phyloP scores from a whole-genome alignment of 352 stramenopile genomes.

The Phytophthora niederhauseri region DNA sequence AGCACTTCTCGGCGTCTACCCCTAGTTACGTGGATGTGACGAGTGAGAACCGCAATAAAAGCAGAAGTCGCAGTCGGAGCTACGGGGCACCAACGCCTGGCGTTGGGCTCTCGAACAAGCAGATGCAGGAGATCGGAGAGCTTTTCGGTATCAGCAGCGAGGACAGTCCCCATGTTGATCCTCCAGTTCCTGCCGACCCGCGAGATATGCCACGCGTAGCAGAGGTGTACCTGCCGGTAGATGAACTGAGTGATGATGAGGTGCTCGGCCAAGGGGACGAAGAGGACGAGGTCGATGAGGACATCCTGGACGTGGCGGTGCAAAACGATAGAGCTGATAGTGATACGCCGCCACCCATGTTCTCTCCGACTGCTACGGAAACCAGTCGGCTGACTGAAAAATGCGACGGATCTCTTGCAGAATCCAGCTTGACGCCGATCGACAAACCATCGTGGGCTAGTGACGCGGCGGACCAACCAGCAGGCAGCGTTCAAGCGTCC shows the following conservation, averaged over 20 bases:
- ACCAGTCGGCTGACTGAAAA: conserved; percentile 8
- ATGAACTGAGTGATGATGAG: conserved; percentile 38
- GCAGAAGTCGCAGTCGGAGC: conserved; percentile 31
- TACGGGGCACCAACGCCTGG: conserved; percentile 21
- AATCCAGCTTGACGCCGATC: conserved; percentile 17
- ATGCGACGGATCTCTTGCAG: conserved; percentile 7
- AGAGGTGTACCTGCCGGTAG: conserved; percentile 38
- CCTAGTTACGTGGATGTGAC: conserved; percentile 21
- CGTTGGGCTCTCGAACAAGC: conserved; percentile 44
- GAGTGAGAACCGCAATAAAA: conserved; percentile 29
- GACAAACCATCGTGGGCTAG: conserved; percentile 22
- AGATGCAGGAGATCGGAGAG: conserved; percentile 58
- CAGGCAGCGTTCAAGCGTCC: conserved; percentile 20
- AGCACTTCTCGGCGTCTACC: conserved; percentile 52
- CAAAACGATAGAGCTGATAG: conserved; percentile 12
- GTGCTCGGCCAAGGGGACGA: conserved; percentile 19
- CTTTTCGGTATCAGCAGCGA: conserved; percentile 54
- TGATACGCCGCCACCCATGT: conserved; percentile 25
- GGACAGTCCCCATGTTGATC: conserved; percentile 16
- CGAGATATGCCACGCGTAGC: conserved; percentile 39
- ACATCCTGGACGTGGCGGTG: conserved; percentile 4
- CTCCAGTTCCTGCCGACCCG: conserved; percentile 19
- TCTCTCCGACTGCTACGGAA: conserved; percentile 28
- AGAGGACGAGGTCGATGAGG: conserved; percentile 21
- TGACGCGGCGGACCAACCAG: conserved; percentile 1